A percentile compares a stretch with the other conserved stretches of the same genome.
Evolutionary conservation across 2,329 filamentous ascomycete species (phyloP).

Genomic region (Aspergillus luchuensis): DNA sequence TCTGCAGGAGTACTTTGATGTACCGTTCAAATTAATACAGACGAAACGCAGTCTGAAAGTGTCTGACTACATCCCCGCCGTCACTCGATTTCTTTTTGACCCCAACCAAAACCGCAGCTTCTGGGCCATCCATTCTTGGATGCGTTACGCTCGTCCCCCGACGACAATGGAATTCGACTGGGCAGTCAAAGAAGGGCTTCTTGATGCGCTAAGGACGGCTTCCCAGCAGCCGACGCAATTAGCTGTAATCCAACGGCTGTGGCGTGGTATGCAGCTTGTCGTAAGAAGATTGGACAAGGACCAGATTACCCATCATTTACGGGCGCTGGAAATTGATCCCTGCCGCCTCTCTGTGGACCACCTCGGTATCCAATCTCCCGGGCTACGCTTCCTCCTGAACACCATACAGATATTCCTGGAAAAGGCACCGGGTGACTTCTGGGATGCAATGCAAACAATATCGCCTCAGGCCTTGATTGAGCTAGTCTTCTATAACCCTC

Average conservation of each 20-base stretch:
- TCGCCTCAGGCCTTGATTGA: constrained; percentile 81
- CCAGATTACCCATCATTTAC: constrained; percentile 74
- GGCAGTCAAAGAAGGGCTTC: constrained; percentile 75
- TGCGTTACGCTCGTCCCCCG: constrained; percentile 64
- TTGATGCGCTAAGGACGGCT: constrained; percentile 65
- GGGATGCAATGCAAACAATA: constrained; percentile 82
- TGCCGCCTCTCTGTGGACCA: constrained; percentile 64
- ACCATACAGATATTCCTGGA: constrained; percentile 71
- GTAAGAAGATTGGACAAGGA: constrained; percentile 72
- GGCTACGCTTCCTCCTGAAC: constrained; percentile 69
- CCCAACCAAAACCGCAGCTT: constrained; percentile 62
- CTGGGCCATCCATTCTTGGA: constrained; percentile 72
- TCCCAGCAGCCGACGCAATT: constrained; percentile 56
- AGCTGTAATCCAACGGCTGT: constrained; percentile 69
- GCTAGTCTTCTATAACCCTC: constrained; percentile 73
- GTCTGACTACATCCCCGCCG: constrained; percentile 73
- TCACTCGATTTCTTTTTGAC: constrained; percentile 83
- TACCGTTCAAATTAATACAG: constrained; percentile 78
- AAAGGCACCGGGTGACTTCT: constrained; percentile 78
- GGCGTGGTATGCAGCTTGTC: constrained; percentile 75
- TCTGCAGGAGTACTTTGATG: constrained; percentile 68
- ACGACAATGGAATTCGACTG: constrained; percentile 79
- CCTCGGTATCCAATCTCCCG: constrained; percentile 63
- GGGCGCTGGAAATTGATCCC: constrained; percentile 73
- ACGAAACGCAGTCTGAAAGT: constrained; percentile 77